These are phyloP conservation scores for Puccinellia tenuiflora DNA, from an alignment of 176 grass and related monocot genomes.

Conservation along the genomic window DNA sequence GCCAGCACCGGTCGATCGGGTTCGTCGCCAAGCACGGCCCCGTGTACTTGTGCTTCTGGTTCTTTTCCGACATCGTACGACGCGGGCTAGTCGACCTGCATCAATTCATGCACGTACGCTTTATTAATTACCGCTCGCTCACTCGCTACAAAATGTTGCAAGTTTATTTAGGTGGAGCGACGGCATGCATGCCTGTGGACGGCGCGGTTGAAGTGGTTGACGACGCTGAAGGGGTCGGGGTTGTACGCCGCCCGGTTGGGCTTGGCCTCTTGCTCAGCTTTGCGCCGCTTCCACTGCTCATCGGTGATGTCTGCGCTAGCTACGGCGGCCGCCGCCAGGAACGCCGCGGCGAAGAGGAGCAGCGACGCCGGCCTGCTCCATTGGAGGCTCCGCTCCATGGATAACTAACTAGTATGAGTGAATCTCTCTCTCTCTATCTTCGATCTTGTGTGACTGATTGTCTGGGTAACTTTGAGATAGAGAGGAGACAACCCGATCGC, in stretches of 20 bases:
- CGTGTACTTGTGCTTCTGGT: neutral
- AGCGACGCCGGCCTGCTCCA: conserved; percentile 36
- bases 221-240: conserved; percentile 52
- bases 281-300: too few species aligned
- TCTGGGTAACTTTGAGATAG: neutral
- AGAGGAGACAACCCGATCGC: conserved; percentile 7
- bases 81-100: conserved; percentile 27
- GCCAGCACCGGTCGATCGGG: conserved; percentile 87
- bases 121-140: too few species aligned
- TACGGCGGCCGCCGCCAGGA: conserved; percentile 23
- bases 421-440: neutral
- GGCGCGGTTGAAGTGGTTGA: conserved; percentile 46
- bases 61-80: neutral
- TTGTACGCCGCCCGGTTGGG: conserved; percentile 22
- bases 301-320: neutral
- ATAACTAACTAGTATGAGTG: neutral
- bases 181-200: conserved; percentile 43
- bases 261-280: too few species aligned
- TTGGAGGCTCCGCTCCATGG: conserved; percentile 12
- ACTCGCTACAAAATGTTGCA: too few species aligned
- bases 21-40: conserved; percentile 60
- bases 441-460: neutral
- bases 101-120: neutral
- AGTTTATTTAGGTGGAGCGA: neutral
- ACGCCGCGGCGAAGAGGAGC: conserved; percentile 39